phyloP scores from a whole-genome alignment of 2,329 filamentous ascomycete genomes.

The Penicillium paneum region DNA sequence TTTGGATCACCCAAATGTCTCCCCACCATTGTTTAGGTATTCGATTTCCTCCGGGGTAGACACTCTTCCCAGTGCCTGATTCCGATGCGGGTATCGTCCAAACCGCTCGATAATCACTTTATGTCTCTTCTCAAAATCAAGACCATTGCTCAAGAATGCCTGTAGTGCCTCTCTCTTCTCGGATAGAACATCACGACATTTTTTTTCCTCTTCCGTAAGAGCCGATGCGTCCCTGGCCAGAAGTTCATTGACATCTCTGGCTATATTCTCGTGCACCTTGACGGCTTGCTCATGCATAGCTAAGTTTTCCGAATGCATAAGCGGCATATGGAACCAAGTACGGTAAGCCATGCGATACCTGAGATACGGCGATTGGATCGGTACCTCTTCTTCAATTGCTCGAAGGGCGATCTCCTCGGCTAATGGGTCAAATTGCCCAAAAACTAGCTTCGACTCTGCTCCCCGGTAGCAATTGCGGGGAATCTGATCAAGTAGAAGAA shows the following conservation, averaged over 20 bases:
- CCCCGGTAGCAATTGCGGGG: slow-evolving; percentile 61
- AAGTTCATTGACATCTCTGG: slow-evolving; percentile 17
- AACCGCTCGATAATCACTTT: slow-evolving; percentile 26
- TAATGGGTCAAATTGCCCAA: slow-evolving; percentile 57
- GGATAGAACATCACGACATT: slow-evolving; percentile 11
- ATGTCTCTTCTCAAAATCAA: slow-evolving; percentile 23
- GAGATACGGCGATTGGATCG: slow-evolving; percentile 28
- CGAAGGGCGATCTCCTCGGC: slow-evolving; percentile 44
- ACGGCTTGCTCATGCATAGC: slow-evolving; percentile 19
- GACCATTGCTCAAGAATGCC: slow-evolving; percentile 5
- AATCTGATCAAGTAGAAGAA: slow-evolving; percentile 62
- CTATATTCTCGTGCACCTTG: slow-evolving; percentile 14
- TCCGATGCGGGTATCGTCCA: slow-evolving; percentile 28
- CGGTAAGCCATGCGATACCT: slow-evolving; percentile 41
- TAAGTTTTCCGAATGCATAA: slow-evolving; percentile 53
- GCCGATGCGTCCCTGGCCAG: slow-evolving; percentile 7
- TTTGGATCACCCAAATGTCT: slow-evolving; percentile 15
- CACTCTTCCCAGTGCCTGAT: slow-evolving; percentile 19
- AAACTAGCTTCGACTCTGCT: slow-evolving; percentile 46
- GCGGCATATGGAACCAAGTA: slow-evolving; percentile 59
- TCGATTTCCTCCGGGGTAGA: slow-evolving; percentile 21
- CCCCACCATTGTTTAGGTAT: slow-evolving; percentile 24
- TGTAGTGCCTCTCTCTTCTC: slow-evolving; percentile 9
- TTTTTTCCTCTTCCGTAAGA: slow-evolving; percentile 16
- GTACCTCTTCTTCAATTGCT: slow-evolving; percentile 38